Evolutionary conservation across 2,329 filamentous ascomycete genomes (phyloP).

Genomic region (Paraconiothyrium sp.): DNA sequence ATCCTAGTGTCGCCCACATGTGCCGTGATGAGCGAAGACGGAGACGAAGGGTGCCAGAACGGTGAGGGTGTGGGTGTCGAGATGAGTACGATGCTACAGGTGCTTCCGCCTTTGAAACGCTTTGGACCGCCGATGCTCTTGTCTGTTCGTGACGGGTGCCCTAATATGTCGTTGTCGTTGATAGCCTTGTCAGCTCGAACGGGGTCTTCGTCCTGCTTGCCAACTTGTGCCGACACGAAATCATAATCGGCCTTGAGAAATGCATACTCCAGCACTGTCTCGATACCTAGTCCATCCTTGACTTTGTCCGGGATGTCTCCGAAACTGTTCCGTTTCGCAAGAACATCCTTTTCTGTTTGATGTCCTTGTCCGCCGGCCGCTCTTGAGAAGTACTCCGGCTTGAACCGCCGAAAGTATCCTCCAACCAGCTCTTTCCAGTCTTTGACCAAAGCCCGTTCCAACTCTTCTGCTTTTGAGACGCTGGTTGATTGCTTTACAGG

Average conservation of each 20-base stretch:
- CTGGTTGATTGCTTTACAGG: slow-evolving; percentile 55
- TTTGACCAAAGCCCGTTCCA: slow-evolving; percentile 76
- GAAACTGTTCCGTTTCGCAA: slow-evolving; percentile 35
- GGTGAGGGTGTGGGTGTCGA: slow-evolving; percentile 91
- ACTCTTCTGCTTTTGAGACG: slow-evolving; percentile 68
- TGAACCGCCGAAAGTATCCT: slow-evolving; percentile 93
- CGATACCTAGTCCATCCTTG: slow-evolving; percentile 66
- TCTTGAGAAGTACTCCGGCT: slow-evolving; percentile 77
- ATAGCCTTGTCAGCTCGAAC: slow-evolving; percentile 78
- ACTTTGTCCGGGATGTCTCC: slow-evolving; percentile 36
- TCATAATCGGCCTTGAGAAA: slow-evolving; percentile 95
- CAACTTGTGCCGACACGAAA: slow-evolving; percentile 88
- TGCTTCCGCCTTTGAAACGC: slow-evolving; percentile 93
- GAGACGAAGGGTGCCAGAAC: slow-evolving; percentile 92
- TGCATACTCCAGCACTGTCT: slow-evolving; percentile 86
- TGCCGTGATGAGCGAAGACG: slow-evolving; percentile 83
- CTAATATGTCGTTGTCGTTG: slow-evolving; percentile 85
- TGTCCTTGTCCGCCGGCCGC: slow-evolving; percentile 50
- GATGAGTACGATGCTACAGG: slow-evolving; percentile 87
- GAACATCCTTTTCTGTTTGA: slow-evolving; percentile 43
- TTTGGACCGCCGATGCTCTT: slow-evolving; percentile 74
- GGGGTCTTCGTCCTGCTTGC: slow-evolving; percentile 77
- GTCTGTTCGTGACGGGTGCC: slow-evolving; percentile 63
- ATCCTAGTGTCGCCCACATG: slow-evolving; percentile 95
- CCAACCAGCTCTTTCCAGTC: slow-evolving; percentile 87